Base-by-base conservation (phyloP, 129 eudicot genomes). In the Flaveria bidentis region DNA sequence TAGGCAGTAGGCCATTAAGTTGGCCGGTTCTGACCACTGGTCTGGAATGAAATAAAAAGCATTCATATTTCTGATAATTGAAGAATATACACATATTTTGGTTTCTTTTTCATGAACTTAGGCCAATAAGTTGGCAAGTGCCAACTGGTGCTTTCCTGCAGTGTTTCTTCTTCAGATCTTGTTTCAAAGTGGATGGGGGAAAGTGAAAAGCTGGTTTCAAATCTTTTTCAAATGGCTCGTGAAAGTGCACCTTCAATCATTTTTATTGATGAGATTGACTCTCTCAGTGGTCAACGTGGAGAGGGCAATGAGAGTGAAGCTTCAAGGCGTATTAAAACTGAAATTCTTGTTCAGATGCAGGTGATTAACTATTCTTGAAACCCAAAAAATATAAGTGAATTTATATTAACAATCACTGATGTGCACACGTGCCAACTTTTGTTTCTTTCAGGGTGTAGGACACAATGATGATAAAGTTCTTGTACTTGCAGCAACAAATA, bases 171-270 rank as follows among this genome's bases (percentile, higher is more conserved):
- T 36, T 95, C 99, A 58, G 97, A 95, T 80, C 84, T 95, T 82
- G 99, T 95, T 25, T 95, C 99, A 78, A 95, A 95, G 82, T 95
- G 99, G 99, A 95, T 95, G 99, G 99, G 99, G 9, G 99, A 95
- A 87, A 95, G 99, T 87, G 99, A 95, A 79, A 95, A 91, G 86
- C 78, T 95, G 66, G 99, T 95, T 25, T 89, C 99, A 61, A 95
- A 89, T 84, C 96, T 95, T 78, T 95, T 95, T 51, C 78, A 95
- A 74, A 95, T 95, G 99, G 97, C 99, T 55, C 99, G 97, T 47
- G 97, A 95, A 80, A 95, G 97, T 79, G 84, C 97, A 73, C 98
- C 98, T 33, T 87, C 98, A 51, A 93, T 93, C 79, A 93, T 93
- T 70, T 93, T 93, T 55, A 67, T 95, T 69, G 99, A 95, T 83